A percentile compares a stretch with the other conserved stretches of the same genome.
phyloP scores from a whole-genome alignment of 805 yeast genomes.

The Monosporozyma aquatica region DNA sequence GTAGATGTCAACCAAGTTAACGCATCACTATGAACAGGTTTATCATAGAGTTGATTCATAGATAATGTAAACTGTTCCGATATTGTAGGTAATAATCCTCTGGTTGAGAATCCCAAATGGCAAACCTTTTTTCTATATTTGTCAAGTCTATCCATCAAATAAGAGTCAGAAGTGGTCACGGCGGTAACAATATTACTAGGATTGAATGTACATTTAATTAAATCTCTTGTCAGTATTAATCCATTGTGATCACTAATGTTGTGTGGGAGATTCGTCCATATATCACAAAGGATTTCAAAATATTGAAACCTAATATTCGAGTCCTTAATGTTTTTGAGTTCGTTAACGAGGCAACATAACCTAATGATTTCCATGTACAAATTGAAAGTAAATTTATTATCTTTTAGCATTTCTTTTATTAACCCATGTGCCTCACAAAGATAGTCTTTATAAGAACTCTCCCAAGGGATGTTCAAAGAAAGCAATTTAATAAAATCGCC shows the following conservation, averaged over 20 bases:
- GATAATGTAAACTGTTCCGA: conserved; percentile 21
- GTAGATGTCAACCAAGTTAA: conserved; percentile 43
- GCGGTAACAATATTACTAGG: conserved; percentile 35
- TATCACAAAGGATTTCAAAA: not conserved
- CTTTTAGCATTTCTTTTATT: no score
- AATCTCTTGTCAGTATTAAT: not conserved
- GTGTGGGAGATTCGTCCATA: not conserved
- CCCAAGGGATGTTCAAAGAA: no score
- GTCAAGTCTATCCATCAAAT: conserved; percentile 6
- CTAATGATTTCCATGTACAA: no score
- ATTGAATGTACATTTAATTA: conserved; percentile 39
- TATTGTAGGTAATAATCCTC: conserved; percentile 57
- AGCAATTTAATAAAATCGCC: no score
- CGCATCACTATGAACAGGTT: not conserved
- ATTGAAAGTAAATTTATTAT: no score
- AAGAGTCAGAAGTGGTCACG: conserved; percentile 22
- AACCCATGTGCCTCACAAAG: no score
- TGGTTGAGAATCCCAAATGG: conserved; percentile 46
- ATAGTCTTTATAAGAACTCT: no score
- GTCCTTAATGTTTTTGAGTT: no score
- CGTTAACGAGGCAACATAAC: no score
- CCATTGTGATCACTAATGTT: not conserved
- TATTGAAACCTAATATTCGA: no score
- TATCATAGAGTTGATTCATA: not conserved
- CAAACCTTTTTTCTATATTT: conserved; percentile 36